Base-by-base conservation (phyloP, 2,329 filamentous ascomycete genomes). In the Aureobasidium sp. region DNA sequence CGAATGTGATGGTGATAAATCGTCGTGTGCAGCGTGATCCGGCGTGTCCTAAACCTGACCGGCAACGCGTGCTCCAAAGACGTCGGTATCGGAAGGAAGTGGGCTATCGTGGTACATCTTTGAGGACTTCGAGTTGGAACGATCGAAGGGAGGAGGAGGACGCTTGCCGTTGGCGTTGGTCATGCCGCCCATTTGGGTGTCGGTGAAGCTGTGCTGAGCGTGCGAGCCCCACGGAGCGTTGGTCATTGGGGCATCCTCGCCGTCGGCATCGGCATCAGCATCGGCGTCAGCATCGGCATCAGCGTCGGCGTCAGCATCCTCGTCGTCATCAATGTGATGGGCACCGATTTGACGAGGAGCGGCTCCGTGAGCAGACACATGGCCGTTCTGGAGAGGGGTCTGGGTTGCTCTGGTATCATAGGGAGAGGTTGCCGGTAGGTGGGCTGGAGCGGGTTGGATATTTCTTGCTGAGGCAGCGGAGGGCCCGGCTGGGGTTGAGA, bases 101-200 rank as follows among this genome's bases (percentile, higher is more conserved):
- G 61, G 54, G 16, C 47, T 58, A 36, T 63, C 61, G 25, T 63
- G 61, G 32, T 59, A 63, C 37, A 60, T 48, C 39, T 63, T 63
- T 29, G 54, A 2, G 44, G 50, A 50, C 49, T 63, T 63, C 21
- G 55, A 41, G 44, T 44, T 30, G n/a, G 41, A 50, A 13, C 54
- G 44, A 37, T 61, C 42, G 36, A 54, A 53, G 39, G 59, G 30
- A 14, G 54, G 47, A 29, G 34, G 44, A 13, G 61, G 61, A 30
- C 63, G 44, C 50, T 66, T 63, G 30, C 61, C 64, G 36, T 66
- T 64, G 9, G 55, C 44, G 54, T 64, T 64, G 45, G 59, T 44
- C 57, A 58, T 34, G n/a, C 48, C 50, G n/a, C 32, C 29, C 54
- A 58, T 62, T 11, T 58, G 53, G n/a, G 34, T 37, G 11, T 51